Evolutionary conservation across 2,329 filamentous ascomycete species (phyloP).

Genomic region (Penicillium frequentans): DNA sequence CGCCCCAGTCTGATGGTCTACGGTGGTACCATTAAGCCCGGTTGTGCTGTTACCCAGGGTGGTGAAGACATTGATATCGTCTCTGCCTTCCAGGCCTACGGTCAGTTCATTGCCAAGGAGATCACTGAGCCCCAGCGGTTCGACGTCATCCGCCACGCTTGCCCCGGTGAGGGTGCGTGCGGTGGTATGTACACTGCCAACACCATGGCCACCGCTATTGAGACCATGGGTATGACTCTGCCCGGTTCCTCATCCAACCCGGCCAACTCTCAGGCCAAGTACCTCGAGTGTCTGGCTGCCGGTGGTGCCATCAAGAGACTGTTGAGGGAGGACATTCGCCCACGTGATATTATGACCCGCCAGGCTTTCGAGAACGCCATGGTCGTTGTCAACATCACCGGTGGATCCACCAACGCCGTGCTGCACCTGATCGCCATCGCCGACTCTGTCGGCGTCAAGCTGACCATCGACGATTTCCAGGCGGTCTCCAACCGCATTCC

Average conservation of each 20-base stretch:
- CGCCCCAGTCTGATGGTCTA: conserved; percentile 97
- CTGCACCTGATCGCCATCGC: conserved; percentile 83
- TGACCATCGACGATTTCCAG: conserved; percentile 86
- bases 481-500: conserved; percentile 74
- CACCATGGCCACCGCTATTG: conserved; percentile 73
- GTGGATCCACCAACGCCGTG: conserved; percentile 82
- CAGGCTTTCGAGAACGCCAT: conserved; percentile 84
- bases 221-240: conserved; percentile 74
- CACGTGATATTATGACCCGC: conserved; percentile 75
- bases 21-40: conserved; percentile 89
- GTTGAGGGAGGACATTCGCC: conserved; percentile 73
- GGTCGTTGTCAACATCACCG: conserved; percentile 77
- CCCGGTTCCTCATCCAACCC: conserved; percentile 79
- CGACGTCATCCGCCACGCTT: conserved; percentile 92
- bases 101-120: conserved; percentile 87
- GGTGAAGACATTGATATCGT: conserved; percentile 85
- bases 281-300: conserved; percentile 69
- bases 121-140: conserved; percentile 89
- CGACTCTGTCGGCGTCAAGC: conserved; percentile 75
- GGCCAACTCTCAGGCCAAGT: conserved; percentile 70
- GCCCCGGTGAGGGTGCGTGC: conserved; percentile 78
- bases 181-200: conserved; percentile 84
- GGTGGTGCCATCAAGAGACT: conserved; percentile 74
- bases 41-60: conserved; percentile 74
- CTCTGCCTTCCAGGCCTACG: conserved; percentile 96